phyloP scores from a whole-genome alignment of 1,284 basidiomycete species.

The Fomitopsis betulina region DNA sequence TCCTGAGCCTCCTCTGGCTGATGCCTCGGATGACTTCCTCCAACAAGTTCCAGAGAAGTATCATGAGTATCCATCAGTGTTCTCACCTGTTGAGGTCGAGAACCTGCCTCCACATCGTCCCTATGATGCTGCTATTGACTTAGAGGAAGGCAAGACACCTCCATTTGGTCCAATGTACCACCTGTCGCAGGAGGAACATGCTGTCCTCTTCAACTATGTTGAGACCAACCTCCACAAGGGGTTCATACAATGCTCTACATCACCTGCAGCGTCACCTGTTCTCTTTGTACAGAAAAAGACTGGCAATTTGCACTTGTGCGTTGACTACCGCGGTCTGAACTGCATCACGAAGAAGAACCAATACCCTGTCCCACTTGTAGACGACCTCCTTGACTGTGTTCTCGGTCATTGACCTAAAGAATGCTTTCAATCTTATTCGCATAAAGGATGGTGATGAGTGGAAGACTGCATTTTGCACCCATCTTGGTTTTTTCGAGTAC shows the following conservation, averaged over 20 bases:
- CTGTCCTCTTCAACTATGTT: conserved; percentile 26
- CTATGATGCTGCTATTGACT: conserved; percentile 10
- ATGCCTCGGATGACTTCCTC: conserved; percentile 3
- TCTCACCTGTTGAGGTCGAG: conserved; percentile 8
- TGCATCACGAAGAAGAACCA: conserved; percentile 9
- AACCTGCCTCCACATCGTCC: conserved; percentile 10
- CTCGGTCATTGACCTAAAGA: not conserved
- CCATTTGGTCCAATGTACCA: conserved; percentile 19
- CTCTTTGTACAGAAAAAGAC: conserved; percentile 44
- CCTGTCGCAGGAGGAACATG: conserved; percentile 19
- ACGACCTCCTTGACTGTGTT: conserved; percentile 5
- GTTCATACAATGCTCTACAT: conserved; percentile 31
- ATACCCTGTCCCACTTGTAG: conserved; percentile 5
- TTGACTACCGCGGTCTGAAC: conserved; percentile 41
- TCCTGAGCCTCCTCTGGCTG: not conserved
- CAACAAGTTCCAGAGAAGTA: no score
- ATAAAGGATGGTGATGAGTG: not conserved
- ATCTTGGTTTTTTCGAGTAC: conserved; percentile 7
- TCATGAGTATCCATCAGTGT: conserved; percentile 2
- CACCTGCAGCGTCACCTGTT: conserved; percentile 32
- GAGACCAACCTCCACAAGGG: conserved; percentile 11
- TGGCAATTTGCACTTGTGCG: conserved; percentile 31
- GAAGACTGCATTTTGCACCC: conserved; percentile 7
- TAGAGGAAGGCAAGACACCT: conserved; percentile 11
- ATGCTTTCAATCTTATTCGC: not conserved